Conservation (phyloP, 208 protist species). For the Trypanosomatidae sp. region DNA sequence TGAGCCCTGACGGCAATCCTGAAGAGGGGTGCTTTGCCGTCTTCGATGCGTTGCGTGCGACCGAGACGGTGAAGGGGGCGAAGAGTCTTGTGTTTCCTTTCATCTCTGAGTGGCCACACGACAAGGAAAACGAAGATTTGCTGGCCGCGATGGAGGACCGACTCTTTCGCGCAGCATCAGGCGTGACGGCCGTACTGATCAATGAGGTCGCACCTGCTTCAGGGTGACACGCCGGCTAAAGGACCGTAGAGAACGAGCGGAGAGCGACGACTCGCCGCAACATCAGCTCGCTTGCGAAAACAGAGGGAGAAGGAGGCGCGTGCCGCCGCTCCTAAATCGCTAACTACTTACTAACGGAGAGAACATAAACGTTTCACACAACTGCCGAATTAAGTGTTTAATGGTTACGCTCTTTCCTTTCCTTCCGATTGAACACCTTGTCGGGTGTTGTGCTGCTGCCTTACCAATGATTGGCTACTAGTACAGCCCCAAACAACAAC, state of each 20-base stretch:
- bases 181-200: constrained; percentile 47
- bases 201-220: constrained; percentile 14
- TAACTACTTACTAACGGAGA: neutral
- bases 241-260: neutral
- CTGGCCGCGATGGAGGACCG: constrained; percentile 87
- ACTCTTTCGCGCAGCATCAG: constrained; percentile 90
- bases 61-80: constrained; percentile 65
- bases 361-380: neutral
- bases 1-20: constrained; percentile 54
- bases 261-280: neutral
- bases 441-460: neutral
- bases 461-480: neutral
- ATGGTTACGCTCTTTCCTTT: neutral
- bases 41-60: constrained; percentile 86
- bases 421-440: neutral
- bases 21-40: constrained; percentile 74
- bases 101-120: constrained; percentile 75
- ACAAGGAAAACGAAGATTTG: constrained; percentile 46
- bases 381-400: neutral
- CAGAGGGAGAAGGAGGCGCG: neutral
- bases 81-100: constrained; percentile 79
- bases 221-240: neutral
- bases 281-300: neutral
- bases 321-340: neutral
- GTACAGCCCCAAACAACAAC: neutral